Conservation (phyloP, 169 alveolate genomes). For the Blepharisma undulans region DNA sequence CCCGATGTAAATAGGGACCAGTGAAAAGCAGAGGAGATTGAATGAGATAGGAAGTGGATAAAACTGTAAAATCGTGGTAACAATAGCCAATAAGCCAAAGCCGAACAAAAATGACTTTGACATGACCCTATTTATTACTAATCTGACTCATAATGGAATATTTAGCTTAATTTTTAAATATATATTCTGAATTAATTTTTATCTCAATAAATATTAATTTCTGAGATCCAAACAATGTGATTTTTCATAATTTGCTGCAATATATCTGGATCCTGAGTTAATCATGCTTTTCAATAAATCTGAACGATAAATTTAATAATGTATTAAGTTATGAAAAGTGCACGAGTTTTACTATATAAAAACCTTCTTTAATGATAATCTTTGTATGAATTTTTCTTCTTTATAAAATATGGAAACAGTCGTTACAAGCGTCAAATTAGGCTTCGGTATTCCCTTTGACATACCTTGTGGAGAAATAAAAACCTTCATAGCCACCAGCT, state of each 20-base stretch:
- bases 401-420: not conserved
- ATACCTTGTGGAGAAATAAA: not conserved
- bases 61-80: not conserved
- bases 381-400: not conserved
- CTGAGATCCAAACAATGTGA: not conserved
- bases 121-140: not conserved
- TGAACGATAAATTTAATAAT: too few species aligned
- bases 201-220: too few species aligned
- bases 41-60: not conserved
- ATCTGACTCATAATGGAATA: not conserved
- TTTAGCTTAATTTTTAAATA: not conserved
- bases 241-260: too few species aligned
- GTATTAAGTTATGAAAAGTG: too few species aligned
- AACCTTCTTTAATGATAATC: not conserved
- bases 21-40: not conserved
- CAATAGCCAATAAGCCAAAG: not conserved
- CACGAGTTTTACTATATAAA: too few species aligned
- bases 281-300: too few species aligned
- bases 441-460: not conserved
- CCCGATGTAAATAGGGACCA: constrained; percentile 29
- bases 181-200: not conserved
- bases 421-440: not conserved
- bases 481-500: not conserved
- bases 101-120: not conserved
- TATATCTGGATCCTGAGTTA: too few species aligned